Percentiles rank a stretch among this genome's conserved stretches.
phyloP scores from a whole-genome alignment of 345 rosid species.

The Murraya paniculata region DNA sequence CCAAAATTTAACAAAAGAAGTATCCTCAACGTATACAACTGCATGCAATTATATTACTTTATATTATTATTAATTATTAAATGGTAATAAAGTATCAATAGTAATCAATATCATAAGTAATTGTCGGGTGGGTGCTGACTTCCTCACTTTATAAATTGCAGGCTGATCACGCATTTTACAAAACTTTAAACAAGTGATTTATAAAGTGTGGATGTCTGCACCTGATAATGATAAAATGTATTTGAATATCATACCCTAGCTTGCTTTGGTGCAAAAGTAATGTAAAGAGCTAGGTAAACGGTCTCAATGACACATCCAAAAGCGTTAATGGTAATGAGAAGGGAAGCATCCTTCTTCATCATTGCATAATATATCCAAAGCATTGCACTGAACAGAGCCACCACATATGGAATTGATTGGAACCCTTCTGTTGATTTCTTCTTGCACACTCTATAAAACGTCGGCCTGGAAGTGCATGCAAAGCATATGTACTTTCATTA shows the following conservation, averaged over 20 bases:
- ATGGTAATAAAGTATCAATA: too few relatives aligned
- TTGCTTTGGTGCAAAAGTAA: conserved; percentile 49
- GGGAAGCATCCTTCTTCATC: conserved; percentile 48
- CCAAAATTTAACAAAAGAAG: conserved; percentile 29
- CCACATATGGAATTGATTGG: conserved; percentile 63
- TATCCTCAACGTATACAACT: conserved; percentile 25
- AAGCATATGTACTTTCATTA: too few relatives aligned
- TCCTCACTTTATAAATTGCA: too few relatives aligned
- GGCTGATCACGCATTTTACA: too few relatives aligned
- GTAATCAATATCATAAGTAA: too few relatives aligned
- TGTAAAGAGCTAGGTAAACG: conserved; percentile 50
- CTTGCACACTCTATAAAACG: conserved; percentile 57
- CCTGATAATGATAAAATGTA: too few relatives aligned
- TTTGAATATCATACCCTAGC: conserved; percentile 38
- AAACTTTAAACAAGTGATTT: too few relatives aligned
- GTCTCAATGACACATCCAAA: conserved; percentile 64
- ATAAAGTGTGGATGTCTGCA: too few relatives aligned
- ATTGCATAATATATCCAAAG: conserved; percentile 65
- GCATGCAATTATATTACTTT: neutral
- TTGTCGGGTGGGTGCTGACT: too few relatives aligned
- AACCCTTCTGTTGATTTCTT: conserved; percentile 80
- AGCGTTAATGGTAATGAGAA: conserved; percentile 66
- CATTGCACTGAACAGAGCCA: conserved; percentile 66
- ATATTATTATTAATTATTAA: too few relatives aligned
- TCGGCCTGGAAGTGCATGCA: conserved; percentile 44